Base-by-base conservation (phyloP, 345 rosid genomes). In the Rhodamnia rubescens region DNA sequence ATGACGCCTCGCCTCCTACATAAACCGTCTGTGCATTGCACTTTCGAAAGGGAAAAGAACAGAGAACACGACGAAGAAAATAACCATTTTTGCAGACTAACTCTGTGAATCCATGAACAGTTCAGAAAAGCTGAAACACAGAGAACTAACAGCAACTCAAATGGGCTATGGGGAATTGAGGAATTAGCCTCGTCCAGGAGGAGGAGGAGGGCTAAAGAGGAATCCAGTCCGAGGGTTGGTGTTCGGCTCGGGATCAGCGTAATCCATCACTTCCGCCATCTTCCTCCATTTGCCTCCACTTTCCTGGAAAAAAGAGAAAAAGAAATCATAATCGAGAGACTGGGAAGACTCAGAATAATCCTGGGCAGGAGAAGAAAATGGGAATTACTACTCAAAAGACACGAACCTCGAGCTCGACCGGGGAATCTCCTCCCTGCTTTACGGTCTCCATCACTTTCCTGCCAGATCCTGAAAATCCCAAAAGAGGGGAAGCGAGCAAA, bases 241-340 rank as follows among this genome's bases (percentile, higher is more conserved):
- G 80, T 85, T 85, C 6, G 87, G 84, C 84, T 49, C 40, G 20
- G 87, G 87, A 57, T 78, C 87, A 11, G 56, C n/a, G 80, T 85
- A 85, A 53, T 85, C 87, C 87, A 85, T 58, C 80, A 59, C 29
- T 47, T 57, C 80, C 47, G 29, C 51, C 87, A 85, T 85, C 80
- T 81, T 22, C 84, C 87, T 85, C 75, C 78, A 49, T 32, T 54
- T 11, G 5, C 58, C 83, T 36, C 56, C 84, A 15, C 49, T 57
- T 51, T 51, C 84, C 84, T 85, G 53, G 24, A 74, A n/a, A 59
- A 59, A 11, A 57, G 22, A 3, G 9, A 21, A 27, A 6, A 24
- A 49, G 0, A 42, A 22, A 15, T 53, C 42, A 53, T 53, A 21
- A 20, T 53, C 57, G 14, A 84, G 50, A 84, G 27, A n/a, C 44